Conservation (phyloP, 2,329 filamentous ascomycete genomes). For the Ophiostoma sp. region DNA sequence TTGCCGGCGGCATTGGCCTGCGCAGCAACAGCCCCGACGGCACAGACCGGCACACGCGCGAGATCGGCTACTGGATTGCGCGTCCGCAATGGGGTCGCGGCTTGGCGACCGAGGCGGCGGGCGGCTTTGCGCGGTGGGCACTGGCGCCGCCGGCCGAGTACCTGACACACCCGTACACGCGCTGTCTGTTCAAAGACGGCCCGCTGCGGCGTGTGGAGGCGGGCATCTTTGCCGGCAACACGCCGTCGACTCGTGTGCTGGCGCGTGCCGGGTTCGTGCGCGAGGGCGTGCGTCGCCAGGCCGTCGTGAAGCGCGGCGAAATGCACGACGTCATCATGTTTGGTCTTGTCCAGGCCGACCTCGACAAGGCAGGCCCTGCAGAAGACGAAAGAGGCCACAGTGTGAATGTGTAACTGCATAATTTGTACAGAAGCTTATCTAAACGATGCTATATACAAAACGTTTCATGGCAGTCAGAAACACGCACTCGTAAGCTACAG, state of each 20-base stretch:
- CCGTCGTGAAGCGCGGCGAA: conserved; percentile 40
- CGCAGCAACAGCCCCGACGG: conserved; percentile 35
- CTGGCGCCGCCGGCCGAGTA: conserved; percentile 32
- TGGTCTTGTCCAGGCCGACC: conserved; percentile 31
- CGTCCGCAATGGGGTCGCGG: conserved; percentile 44
- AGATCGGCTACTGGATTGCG: conserved; percentile 48
- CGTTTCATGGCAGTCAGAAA: neutral
- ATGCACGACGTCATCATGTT: conserved; percentile 38
- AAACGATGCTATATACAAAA: conserved; percentile 12
- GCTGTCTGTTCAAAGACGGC: conserved; percentile 16
- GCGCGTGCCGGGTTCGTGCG: conserved; percentile 39
- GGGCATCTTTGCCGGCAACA: conserved; percentile 37
- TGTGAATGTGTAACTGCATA: neutral
- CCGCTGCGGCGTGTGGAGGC: conserved; percentile 42
- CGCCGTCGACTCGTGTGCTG: conserved; percentile 41
- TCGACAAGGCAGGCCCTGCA: neutral
- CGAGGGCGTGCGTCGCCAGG: conserved; percentile 42
- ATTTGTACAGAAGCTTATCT: neutral
- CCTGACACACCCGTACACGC: neutral
- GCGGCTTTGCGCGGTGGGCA: conserved; percentile 40
- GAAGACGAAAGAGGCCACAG: neutral
- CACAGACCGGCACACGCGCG: conserved; percentile 39
- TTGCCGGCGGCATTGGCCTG: conserved; percentile 42
- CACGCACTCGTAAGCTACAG: neutral
- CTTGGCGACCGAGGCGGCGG: conserved; percentile 39